Percentiles rank a stretch among this genome's conserved stretches.
phyloP scores from a whole-genome alignment of 805 yeast genomes.

The Candida germanica region DNA sequence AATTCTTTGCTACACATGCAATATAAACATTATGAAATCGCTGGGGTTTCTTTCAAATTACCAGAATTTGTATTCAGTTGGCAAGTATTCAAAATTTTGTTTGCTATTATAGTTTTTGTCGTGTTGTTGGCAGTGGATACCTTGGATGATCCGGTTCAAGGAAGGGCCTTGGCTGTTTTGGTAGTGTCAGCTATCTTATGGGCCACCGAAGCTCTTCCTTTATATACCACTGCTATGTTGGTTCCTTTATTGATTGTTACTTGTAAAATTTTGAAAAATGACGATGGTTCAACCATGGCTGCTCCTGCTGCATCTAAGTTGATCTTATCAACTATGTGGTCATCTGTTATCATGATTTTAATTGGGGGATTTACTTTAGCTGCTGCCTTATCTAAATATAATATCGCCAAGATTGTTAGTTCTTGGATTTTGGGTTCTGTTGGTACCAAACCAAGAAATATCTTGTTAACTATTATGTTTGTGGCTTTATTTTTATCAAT shows the following conservation, averaged over 20 bases:
- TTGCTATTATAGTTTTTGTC: conserved; percentile 52
- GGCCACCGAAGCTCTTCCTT: conserved; percentile 53
- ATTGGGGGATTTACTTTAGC: conserved; percentile 95
- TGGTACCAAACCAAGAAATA: conserved; percentile 79
- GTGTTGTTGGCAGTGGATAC: conserved; percentile 54
- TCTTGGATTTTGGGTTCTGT: conserved; percentile 78
- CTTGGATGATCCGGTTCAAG: conserved; percentile 61
- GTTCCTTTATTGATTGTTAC: conserved; percentile 47
- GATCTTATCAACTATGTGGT: conserved; percentile 90
- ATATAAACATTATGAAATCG: conserved; percentile 17
- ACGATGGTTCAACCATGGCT: conserved; percentile 42
- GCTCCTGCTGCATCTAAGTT: conserved; percentile 73
- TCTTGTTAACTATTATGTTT: conserved; percentile 76
- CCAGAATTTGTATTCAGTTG: conserved; percentile 49
- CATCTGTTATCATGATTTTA: conserved; percentile 83
- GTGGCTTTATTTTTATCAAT: conserved; percentile 84
- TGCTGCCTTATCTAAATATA: conserved; percentile 88
- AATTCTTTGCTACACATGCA: conserved; percentile 18
- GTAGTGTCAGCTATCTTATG: conserved; percentile 52
- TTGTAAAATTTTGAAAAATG: conserved; percentile 48
- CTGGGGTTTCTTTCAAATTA: conserved; percentile 20
- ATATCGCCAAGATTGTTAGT: conserved; percentile 81
- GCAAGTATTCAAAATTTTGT: conserved; percentile 46
- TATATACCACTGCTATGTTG: conserved; percentile 47
- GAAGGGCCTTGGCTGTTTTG: conserved; percentile 67